These are phyloP conservation scores for Metschnikowia hibisci DNA, from an alignment of 805 yeast species.

Conservation along the genomic window DNA sequence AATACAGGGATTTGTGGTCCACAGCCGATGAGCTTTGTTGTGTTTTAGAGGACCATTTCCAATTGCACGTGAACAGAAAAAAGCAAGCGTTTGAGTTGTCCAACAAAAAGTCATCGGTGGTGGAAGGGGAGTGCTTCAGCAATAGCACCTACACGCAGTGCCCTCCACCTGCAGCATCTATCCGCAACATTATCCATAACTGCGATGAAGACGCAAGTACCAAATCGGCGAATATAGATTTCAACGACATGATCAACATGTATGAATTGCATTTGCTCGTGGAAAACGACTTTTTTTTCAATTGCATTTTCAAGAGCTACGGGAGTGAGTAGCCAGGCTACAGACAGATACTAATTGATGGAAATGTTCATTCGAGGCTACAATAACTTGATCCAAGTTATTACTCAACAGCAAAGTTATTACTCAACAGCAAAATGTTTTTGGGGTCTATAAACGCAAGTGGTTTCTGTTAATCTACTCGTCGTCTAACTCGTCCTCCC, in stretches of 20 bases:
- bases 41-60: constrained; percentile 10
- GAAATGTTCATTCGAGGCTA: too few relatives aligned
- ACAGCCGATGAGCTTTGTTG: constrained; percentile 27
- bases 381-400: constrained; percentile 23
- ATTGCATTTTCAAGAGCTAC: constrained; percentile 1
- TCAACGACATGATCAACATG: neutral
- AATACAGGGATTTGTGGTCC: constrained; percentile 24
- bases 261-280: constrained; percentile 3
- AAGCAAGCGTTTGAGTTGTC: neutral
- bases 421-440: too few relatives aligned
- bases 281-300: constrained; percentile 7
- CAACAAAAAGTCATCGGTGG: constrained; percentile 1
- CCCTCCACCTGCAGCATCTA: constrained; percentile 5
- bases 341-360: too few relatives aligned
- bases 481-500: constrained; percentile 51
- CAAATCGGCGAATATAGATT: neutral
- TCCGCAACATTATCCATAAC: constrained; percentile 9
- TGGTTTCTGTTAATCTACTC: constrained; percentile 17
- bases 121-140: constrained; percentile 1
- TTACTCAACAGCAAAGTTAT: too few relatives aligned
- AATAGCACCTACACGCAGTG: neutral
- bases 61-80: constrained; percentile 19
- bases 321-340: neutral
- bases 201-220: neutral
- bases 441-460: neutral